Percentiles rank a stretch among this genome's conserved stretches.
Conservation (phyloP, 2,329 filamentous ascomycete species). For the Volutella citrinella region DNA sequence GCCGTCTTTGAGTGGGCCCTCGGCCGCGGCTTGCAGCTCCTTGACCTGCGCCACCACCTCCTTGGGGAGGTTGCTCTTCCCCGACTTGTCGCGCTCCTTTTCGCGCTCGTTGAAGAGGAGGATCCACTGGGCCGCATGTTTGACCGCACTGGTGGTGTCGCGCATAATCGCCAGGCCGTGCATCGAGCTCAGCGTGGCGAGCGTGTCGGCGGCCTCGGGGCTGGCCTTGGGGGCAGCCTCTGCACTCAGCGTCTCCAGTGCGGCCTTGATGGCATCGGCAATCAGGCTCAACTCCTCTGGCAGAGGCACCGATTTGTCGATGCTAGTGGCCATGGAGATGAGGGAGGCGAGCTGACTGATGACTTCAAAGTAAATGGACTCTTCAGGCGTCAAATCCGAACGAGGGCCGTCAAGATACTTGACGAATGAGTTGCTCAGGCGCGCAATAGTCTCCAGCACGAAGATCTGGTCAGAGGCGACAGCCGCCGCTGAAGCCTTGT, state of each 20-base stretch:
- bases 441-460: slow-evolving; percentile 38
- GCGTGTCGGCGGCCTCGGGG: slow-evolving; percentile 11
- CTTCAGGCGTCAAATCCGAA: slow-evolving; percentile 37
- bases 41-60: slow-evolving; percentile 35
- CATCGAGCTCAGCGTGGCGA: slow-evolving; percentile 30
- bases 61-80: slow-evolving; percentile 36
- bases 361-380: slow-evolving; percentile 42
- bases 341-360: slow-evolving; percentile 39
- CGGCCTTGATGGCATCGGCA: slow-evolving; percentile 20
- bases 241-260: slow-evolving; percentile 25
- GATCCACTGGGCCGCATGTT: slow-evolving; percentile 32
- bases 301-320: slow-evolving; percentile 21
- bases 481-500: slow-evolving; percentile 43
- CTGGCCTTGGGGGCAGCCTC: slow-evolving; percentile 10
- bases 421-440: slow-evolving; percentile 41
- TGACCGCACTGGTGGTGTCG: slow-evolving; percentile 35
- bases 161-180: slow-evolving; percentile 36
- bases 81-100: slow-evolving; percentile 38
- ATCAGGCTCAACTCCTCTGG: slow-evolving; percentile 26
- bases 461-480: slow-evolving; percentile 42
- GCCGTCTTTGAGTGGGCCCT: slow-evolving; percentile 30
- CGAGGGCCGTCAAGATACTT: slow-evolving; percentile 33
- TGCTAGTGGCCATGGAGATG: slow-evolving; percentile 25
- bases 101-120: slow-evolving; percentile 35
- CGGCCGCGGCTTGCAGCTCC: slow-evolving; percentile 28